A percentile compares a stretch with the other conserved stretches of the same genome.
phyloP scores from a whole-genome alignment of 1,284 basidiomycete species.

The Ceratobasidium sp. region DNA sequence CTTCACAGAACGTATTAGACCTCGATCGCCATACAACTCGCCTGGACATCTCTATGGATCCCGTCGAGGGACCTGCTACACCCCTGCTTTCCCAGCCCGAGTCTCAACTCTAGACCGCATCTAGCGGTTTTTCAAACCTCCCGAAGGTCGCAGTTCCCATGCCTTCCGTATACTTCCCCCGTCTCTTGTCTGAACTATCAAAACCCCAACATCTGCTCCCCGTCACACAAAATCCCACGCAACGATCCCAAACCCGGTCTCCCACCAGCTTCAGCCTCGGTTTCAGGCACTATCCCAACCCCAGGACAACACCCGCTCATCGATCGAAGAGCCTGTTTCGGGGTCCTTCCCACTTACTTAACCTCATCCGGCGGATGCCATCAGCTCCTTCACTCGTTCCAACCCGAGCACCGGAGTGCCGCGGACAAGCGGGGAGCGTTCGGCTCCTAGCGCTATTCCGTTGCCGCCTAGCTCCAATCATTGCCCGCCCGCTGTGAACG shows the following conservation, averaged over 20 bases:
- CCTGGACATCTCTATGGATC: constrained; percentile 2
- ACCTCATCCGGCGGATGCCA: constrained; percentile 20
- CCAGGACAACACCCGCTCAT: constrained; percentile 30
- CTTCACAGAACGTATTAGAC: not conserved
- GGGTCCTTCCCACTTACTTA: constrained; percentile 28
- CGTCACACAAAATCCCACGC: not conserved
- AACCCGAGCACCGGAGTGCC: constrained; percentile 21
- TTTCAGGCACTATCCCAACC: constrained; percentile 26
- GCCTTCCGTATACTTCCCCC: not conserved
- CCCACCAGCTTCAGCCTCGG: not conserved
- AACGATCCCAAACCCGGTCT: not conserved
- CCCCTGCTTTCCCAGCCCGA: constrained; percentile 13
- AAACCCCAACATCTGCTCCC: not conserved
- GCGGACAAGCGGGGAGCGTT: constrained; percentile 8
- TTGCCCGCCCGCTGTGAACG: not conserved
- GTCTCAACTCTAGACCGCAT: not conserved
- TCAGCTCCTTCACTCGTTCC: constrained; percentile 38
- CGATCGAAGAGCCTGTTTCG: constrained; percentile 34
- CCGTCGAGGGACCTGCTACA: not conserved
- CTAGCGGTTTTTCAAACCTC: not conserved
- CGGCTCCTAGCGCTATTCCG: too few relatives aligned
- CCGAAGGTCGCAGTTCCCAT: not conserved
- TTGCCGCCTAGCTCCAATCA: not conserved
- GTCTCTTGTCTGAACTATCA: not conserved
- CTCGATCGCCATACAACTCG: not conserved